These are phyloP conservation scores for Cyphellophora europaea DNA, from an alignment of 2,329 filamentous ascomycete species.

Conservation along the genomic window DNA sequence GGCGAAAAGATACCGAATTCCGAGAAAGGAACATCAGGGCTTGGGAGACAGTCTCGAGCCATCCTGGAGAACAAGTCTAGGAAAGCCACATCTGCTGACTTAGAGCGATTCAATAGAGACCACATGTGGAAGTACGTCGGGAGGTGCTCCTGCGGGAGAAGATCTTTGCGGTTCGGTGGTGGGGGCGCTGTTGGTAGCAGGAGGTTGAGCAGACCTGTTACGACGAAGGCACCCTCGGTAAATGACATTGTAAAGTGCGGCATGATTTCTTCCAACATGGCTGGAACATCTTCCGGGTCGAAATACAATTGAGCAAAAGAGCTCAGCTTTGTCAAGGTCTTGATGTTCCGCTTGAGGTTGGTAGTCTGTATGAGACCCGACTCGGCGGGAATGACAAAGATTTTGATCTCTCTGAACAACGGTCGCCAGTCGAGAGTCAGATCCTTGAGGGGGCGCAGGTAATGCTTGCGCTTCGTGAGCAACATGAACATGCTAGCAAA, in stretches of 20 bases:
- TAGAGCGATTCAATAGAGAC: conserved; percentile 86
- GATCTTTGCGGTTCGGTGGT: conserved; percentile 59
- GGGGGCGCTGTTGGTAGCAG: conserved; percentile 77
- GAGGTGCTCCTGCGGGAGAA: conserved; percentile 81
- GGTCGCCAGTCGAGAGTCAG: conserved; percentile 89
- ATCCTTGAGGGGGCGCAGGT: conserved; percentile 82
- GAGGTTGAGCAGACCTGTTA: conserved; percentile 77
- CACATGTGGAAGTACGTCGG: conserved; percentile 95
- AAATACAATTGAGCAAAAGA: conserved; percentile 88
- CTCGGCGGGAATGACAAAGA: conserved; percentile 79
- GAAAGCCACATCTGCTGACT: conserved; percentile 74
- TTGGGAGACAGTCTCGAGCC: conserved; percentile 71
- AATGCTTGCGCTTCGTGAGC: conserved; percentile 96
- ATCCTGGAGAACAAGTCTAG: conserved; percentile 84
- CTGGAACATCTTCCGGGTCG: conserved; percentile 73
- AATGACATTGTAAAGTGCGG: conserved; percentile 91
- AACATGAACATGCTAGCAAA: conserved; percentile 96
- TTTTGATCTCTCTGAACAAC: conserved; percentile 85
- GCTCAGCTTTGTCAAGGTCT: conserved; percentile 77
- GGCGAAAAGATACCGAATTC: conserved; percentile 85
- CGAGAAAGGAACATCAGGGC: conserved; percentile 66
- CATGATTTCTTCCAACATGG: conserved; percentile 70
- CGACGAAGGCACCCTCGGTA: conserved; percentile 83
- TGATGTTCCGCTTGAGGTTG: conserved; percentile 56
- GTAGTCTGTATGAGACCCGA: conserved; percentile 54